phyloP scores from a whole-genome alignment of 2,329 filamentous ascomycete genomes.

The Aspergillus pseudonomiae region DNA sequence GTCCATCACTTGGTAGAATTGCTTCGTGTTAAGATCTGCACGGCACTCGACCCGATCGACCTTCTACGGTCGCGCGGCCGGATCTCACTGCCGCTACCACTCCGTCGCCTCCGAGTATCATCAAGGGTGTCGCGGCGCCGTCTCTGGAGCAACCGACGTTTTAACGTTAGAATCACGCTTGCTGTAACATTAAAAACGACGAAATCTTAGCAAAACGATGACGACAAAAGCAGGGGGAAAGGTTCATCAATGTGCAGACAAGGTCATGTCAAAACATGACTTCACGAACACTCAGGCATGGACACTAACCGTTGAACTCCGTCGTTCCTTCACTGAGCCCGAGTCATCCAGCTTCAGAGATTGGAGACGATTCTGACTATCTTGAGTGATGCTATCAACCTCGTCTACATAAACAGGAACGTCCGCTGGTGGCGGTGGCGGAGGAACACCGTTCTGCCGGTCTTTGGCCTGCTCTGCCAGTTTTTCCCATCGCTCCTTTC shows the following conservation, averaged over 20 bases:
- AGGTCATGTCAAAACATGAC: constrained; percentile 26
- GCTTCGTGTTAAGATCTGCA: constrained; percentile 44
- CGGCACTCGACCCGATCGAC: constrained; percentile 41
- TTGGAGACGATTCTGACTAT: constrained; percentile 84
- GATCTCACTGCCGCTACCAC: constrained; percentile 46
- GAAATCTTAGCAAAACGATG: constrained; percentile 45
- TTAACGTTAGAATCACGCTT: constrained; percentile 52
- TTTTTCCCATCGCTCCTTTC: constrained; percentile 87
- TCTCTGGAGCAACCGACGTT: constrained; percentile 51
- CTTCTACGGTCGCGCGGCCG: constrained; percentile 44
- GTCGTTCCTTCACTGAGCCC: constrained; percentile 55
- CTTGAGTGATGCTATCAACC: constrained; percentile 75
- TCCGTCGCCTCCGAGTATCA: constrained; percentile 43
- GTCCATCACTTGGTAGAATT: constrained; percentile 46
- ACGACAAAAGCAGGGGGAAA: constrained; percentile 28
- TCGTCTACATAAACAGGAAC: constrained; percentile 63
- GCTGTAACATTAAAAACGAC: constrained; percentile 39
- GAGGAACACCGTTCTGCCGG: constrained; percentile 56
- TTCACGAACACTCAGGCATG: constrained; percentile 25
- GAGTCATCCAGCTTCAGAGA: constrained; percentile 82
- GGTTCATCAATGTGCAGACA: constrained; percentile 20
- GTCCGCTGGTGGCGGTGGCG: constrained; percentile 44
- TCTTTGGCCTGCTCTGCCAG: constrained; percentile 78
- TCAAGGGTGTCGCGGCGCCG: constrained; percentile 47
- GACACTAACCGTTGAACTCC: constrained; percentile 46